Evolutionary conservation across 495 filamentous ascomycete genomes (phyloP).

Genomic region (Physcia stellaris): DNA sequence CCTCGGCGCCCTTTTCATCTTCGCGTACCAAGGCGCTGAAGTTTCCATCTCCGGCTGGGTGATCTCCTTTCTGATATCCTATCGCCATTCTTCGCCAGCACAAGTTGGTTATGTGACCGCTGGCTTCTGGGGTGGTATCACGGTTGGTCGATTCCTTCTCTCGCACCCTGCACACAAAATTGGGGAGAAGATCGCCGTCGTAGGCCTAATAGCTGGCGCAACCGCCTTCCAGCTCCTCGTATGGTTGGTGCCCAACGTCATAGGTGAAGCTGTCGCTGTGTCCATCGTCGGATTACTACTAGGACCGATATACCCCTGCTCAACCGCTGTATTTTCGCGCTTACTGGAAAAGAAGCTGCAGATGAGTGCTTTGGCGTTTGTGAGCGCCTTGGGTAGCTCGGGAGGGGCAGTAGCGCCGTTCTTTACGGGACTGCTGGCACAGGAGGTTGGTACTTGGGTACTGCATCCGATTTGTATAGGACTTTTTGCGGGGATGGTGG

Average conservation of each 20-base stretch:
- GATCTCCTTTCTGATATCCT: slow-evolving; percentile 61
- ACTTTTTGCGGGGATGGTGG: slow-evolving; percentile 56
- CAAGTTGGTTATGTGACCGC: slow-evolving; percentile 68
- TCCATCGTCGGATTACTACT: slow-evolving; percentile 62
- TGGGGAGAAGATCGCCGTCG: slow-evolving; percentile 56
- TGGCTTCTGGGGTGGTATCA: slow-evolving; percentile 72
- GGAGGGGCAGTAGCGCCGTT: slow-evolving; percentile 67
- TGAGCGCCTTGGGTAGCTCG: slow-evolving; percentile 58
- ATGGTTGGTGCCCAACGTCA: slow-evolving; percentile 59
- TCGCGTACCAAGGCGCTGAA: slow-evolving; percentile 70
- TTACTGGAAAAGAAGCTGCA: slow-evolving; percentile 49
- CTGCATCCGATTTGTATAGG: slow-evolving; percentile 58
- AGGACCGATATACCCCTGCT: slow-evolving; percentile 65
- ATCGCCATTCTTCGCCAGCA: slow-evolving; percentile 49
- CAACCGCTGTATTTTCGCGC: slow-evolving; percentile 49
- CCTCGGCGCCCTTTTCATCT: slow-evolving; percentile 62
- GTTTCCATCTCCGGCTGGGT: slow-evolving; percentile 72
- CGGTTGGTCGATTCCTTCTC: slow-evolving; percentile 53
- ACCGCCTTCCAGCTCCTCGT: slow-evolving; percentile 55
- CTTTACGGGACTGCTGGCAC: slow-evolving; percentile 55
- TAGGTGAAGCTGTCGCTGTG: slow-evolving; percentile 58
- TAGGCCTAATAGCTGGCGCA: slow-evolving; percentile 42
- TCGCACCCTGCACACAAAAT: slow-evolving; percentile 46
- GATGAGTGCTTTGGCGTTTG: slow-evolving; percentile 52
- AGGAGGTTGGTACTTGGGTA: slow-evolving; percentile 56